A percentile compares a stretch with the other conserved stretches of the same genome.
Evolutionary conservation across 192 early-diverging fungal species (phyloP).

Genomic region (Coemansia sp.): DNA sequence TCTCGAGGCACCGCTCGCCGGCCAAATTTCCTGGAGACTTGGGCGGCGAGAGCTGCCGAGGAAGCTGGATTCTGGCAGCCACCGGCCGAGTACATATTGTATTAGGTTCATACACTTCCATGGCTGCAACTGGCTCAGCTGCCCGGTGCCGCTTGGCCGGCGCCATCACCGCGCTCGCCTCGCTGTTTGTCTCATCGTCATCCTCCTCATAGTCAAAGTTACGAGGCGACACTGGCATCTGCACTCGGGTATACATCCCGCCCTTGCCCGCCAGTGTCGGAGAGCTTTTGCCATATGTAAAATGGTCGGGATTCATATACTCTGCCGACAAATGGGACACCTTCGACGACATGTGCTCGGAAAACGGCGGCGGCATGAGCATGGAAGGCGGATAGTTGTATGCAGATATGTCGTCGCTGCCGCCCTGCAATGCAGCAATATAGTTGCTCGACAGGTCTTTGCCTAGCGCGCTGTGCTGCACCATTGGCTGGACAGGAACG

Average conservation of each 20-base stretch:
- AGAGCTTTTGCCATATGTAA: not conserved
- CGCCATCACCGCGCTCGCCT: not conserved
- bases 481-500: constrained; percentile 26
- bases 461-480: constrained; percentile 31
- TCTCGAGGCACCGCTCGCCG: too few species aligned
- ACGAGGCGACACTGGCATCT: constrained; percentile 6
- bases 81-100: too few species aligned
- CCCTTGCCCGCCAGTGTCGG: not conserved
- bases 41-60: too few species aligned
- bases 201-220: constrained; percentile 3
- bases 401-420: not conserved
- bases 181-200: constrained; percentile 1
- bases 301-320: not conserved
- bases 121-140: not conserved
- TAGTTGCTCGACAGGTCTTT: constrained; percentile 25
- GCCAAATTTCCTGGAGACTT: too few species aligned
- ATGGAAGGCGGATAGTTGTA: not conserved
- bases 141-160: not conserved
- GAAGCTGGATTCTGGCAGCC: too few species aligned
- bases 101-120: not conserved
- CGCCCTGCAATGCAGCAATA: constrained; percentile 5
- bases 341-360: not conserved
- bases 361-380: not conserved
- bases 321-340: not conserved
- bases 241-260: not conserved